Evolutionary conservation across 495 filamentous ascomycete species (phyloP).

Genomic region (Xylaria palmicola): DNA sequence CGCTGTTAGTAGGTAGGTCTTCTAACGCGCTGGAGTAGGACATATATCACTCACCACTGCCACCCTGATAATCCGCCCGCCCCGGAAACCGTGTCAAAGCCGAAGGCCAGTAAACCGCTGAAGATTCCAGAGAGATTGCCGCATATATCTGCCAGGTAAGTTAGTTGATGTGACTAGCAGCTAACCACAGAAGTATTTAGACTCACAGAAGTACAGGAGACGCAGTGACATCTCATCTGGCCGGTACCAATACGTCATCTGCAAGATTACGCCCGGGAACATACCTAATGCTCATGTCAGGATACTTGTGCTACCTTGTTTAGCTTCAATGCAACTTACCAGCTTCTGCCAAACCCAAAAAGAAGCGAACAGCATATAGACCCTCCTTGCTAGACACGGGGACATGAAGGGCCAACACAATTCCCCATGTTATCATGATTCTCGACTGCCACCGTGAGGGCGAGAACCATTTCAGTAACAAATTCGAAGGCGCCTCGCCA

Average conservation of each 20-base stretch:
- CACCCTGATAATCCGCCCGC: conserved; percentile 40
- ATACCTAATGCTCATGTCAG: conserved; percentile 23
- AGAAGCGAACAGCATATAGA: conserved; percentile 36
- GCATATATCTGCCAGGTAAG: conserved; percentile 22
- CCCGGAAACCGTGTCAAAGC: conserved; percentile 34
- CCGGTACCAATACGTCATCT: conserved; percentile 46
- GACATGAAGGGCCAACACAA: conserved; percentile 36
- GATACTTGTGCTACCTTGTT: not conserved
- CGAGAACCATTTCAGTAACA: conserved; percentile 38
- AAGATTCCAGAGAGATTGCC: conserved; percentile 37
- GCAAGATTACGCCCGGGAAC: conserved; percentile 41
- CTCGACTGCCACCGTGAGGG: conserved; percentile 42
- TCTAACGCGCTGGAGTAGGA: not conserved
- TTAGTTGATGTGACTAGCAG: not conserved
- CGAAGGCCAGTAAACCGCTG: conserved; percentile 43
- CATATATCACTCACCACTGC: conserved; percentile 34
- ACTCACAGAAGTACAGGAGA: conserved; percentile 36
- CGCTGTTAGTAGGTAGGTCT: conserved; percentile 7
- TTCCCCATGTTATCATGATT: conserved; percentile 40
- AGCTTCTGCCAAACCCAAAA: conserved; percentile 35
- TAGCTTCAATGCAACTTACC: conserved; percentile 31
- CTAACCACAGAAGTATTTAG: not conserved
- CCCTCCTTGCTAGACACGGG: conserved; percentile 37
- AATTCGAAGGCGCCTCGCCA: conserved; percentile 44
- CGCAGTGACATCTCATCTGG: conserved; percentile 44